Base-by-base conservation (phyloP, 192 early-diverging fungal genomes). In the Piromyces finnis region DNA sequence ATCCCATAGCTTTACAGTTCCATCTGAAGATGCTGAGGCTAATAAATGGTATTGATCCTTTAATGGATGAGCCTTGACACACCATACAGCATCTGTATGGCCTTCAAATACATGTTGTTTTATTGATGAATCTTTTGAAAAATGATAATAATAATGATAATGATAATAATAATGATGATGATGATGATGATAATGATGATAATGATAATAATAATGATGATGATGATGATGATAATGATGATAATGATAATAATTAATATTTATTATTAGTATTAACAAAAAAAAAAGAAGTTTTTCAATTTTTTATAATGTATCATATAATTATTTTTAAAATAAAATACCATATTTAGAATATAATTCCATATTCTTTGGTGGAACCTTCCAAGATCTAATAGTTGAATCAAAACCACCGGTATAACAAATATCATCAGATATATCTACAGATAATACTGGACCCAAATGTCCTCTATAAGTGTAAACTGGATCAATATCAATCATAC, bases 41-140 rank as follows among this genome's bases (percentile, higher is more conserved):
- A 96, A 82, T 13, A 91, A 78, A n/a, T 85, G 82, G 29, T 87
- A 83, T 30, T 86, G 81, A 32, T 86, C 84, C 12, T 80, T 83
- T 12, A 90, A 78, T 27, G 92, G 90, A 80, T 92, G 91, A 12
- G 93, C 83, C 79, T 90, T 88, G 81, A 95, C 85, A 68, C 93
- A 93, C 95, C 95, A 96, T n/a, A 96, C 90, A 11, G 90, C 89
- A 81, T 94, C 94, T 3, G 94, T 92, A 82, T 96, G 95, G 3
- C 92, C 93, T 30, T 94, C 88, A 79, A 88, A 93, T 2, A 89
- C 90, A 26, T 90, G 86, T 18, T 86, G 79, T 29, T 90, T 86
- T 15, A 59, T 80, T 28, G 2, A 7, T n/a, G 51, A 26, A 68
- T 68, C 51, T 68, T 68, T 68, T 68, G 5, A 22, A 14, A 35